phyloP scores from a whole-genome alignment of 2,329 filamentous ascomycete species.

The Davidsoniella virescens region DNA sequence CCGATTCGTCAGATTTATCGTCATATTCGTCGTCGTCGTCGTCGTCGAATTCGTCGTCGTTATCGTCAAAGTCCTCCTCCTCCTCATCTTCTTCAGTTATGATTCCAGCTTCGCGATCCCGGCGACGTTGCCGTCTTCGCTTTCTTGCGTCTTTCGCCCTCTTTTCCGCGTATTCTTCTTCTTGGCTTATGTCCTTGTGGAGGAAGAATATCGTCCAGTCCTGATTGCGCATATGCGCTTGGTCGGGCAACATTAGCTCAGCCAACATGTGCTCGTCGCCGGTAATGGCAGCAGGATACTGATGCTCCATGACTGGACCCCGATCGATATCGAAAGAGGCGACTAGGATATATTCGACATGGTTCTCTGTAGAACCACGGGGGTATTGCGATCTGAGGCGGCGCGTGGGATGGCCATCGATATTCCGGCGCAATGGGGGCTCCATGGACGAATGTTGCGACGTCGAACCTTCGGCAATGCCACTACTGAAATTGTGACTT shows the following conservation, averaged over 20 bases:
- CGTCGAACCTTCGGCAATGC: slow-evolving; percentile 25
- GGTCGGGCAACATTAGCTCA: slow-evolving; percentile 94
- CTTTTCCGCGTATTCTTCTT: slow-evolving; percentile 61
- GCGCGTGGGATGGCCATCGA: slow-evolving; percentile 32
- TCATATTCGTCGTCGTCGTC: slow-evolving; percentile 33
- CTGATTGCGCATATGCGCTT: slow-evolving; percentile 84
- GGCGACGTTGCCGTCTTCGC: slow-evolving; percentile 35
- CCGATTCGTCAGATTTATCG: slow-evolving; percentile 36
- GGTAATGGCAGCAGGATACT: slow-evolving; percentile 87
- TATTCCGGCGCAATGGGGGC: slow-evolving; percentile 30
- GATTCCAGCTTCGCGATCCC: slow-evolving; percentile 33
- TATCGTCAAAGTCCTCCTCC: slow-evolving; percentile 31
- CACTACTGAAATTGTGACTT: neutral
- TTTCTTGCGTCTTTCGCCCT: slow-evolving; percentile 36
- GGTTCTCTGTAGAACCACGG: slow-evolving; percentile 59
- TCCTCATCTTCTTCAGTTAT: slow-evolving; percentile 29
- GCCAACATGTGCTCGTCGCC: slow-evolving; percentile 97
- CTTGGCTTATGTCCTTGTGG: slow-evolving; percentile 79
- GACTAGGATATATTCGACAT: slow-evolving; percentile 97
- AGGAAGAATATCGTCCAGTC: slow-evolving; percentile 99
- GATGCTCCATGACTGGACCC: slow-evolving; percentile 95
- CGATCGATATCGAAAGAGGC: slow-evolving; percentile 95
- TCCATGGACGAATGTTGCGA: slow-evolving; percentile 43
- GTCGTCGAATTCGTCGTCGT: slow-evolving; percentile 29
- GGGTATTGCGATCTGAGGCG: slow-evolving; percentile 61